phyloP scores from a whole-genome alignment of 2,329 filamentous ascomycete species.

The Polytolypa hystricis region DNA sequence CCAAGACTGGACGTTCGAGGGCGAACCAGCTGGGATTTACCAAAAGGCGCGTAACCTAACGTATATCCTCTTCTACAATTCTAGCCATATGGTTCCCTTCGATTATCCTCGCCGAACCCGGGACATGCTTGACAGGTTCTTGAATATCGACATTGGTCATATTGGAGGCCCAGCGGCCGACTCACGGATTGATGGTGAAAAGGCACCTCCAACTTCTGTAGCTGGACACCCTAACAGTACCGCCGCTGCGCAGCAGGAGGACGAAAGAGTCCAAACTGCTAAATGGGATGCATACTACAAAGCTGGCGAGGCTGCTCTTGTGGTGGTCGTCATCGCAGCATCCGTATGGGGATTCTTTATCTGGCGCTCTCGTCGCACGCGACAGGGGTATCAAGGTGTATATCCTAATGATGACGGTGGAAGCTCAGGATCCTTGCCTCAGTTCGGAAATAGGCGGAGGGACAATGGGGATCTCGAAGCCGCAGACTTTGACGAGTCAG shows the following conservation, averaged over 20 bases:
- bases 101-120: constrained; percentile 76
- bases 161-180: constrained; percentile 74
- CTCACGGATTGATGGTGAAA: constrained; percentile 74
- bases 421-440: constrained; percentile 27
- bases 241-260: constrained; percentile 53
- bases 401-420: constrained; percentile 32
- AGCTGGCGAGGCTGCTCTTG: constrained; percentile 73
- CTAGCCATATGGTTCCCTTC: constrained; percentile 96
- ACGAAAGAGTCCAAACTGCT: constrained; percentile 66
- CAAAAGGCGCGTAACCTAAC: constrained; percentile 91
- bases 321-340: constrained; percentile 67
- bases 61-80: constrained; percentile 90
- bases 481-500: constrained; percentile 48
- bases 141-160: constrained; percentile 79
- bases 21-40: constrained; percentile 77
- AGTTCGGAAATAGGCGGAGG: constrained; percentile 35
- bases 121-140: constrained; percentile 96
- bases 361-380: constrained; percentile 44
- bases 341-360: constrained; percentile 62
- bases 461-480: constrained; percentile 45
- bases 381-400: constrained; percentile 36
- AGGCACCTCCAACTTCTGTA: constrained; percentile 65
- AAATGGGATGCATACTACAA: constrained; percentile 84
- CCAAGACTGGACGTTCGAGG: constrained; percentile 88
- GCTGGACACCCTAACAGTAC: constrained; percentile 62